Base-by-base conservation (phyloP, 805 yeast genomes). In the Lipomyces orientalis region DNA sequence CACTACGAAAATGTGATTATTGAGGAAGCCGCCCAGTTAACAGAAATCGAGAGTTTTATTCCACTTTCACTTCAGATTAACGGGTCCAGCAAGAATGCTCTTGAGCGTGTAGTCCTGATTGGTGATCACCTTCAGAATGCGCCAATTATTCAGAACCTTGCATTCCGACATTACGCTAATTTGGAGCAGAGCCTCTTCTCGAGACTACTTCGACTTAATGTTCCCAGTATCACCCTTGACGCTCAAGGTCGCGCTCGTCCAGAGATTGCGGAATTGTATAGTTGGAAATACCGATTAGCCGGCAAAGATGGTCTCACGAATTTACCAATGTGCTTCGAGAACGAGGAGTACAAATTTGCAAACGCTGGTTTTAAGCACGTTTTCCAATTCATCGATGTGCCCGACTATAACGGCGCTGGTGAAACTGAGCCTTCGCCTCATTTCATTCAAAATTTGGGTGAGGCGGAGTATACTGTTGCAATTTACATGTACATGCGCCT, bases 401-500 rank as follows among this genome's bases (percentile, higher is more conserved):
- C 67, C 2, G 79, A 73, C 49, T 75, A 69, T 43, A 71, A 75
- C 22, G 79, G 77, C 10, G 61, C 67, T 6, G 77, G 77, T 7
- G 83, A 80, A 57, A 65, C 73, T 1, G 76, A 75, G 58, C 73
- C 75, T 1, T 61, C 67, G 0, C 73, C 76, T 0, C 75, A 73
- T 0, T 66, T 74, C 37, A 75, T 61, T 75, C 83, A 80, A 52
- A 83, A 83, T 65, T 62, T 81, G n/a, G 79, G 76, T 9, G 86
- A 86, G 69, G 88, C 87, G 0, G 85, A 84, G 67, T 82, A 76
- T 64, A 78, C 82, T 19, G 84, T 84, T 16, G 75, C 78, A 0
- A 67, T 85, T 6, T 85, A 77, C 71, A 81, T 80, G 75, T 85
- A 84, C 65, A 76, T 87, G 82, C 71, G 83, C 4, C 66, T 80